Evolutionary conservation across 225 moss, liverwort and hornwort genomes (phyloP), one percentile per base, ranked within the genome.

Genomic region (Antitrichia curtipendula): DNA sequence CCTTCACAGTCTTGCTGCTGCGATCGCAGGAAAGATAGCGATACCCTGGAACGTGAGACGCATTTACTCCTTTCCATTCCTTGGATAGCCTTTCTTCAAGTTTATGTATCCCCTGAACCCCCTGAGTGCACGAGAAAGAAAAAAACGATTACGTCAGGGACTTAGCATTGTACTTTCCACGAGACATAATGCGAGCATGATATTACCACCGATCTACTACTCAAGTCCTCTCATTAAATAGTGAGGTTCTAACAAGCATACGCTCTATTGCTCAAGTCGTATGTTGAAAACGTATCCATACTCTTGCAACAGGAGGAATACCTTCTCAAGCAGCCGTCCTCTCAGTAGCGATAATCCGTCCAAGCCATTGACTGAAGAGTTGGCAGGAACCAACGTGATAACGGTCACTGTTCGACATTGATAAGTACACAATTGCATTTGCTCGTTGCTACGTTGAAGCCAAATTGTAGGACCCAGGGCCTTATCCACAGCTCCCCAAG

Each of bases 21-120:
- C 87, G 91, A 91, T 96, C 94, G 84, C 93, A 93, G 53, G 91
- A 96, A 62, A 97, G 95, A 91, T 97, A 97, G 21, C 95, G 94
- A 91, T 95, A 97, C 57, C 96, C 96, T 45, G 93, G 88, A 86
- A 97, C 91, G 84, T 97, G 97, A 85, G 91, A 93, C 36, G 96
- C 91, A 88, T 96, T 96, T 88, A 88, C 80, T 54, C 96, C 97
- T 78, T 90, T 93, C 96, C 96, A 96, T 69, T 96, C 97, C 87
- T 95, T 96, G 16, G 94, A 89, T 68, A 97, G 86, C 58, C 87
- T 95, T 80, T 96, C 97, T 89, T 96, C 97, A 80, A 97, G 80
- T 50, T 89, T 93, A 57, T 86, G 91, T 78, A 97, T 90, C 81
- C 83, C 93, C 79, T 89, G 93, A 24, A 84, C 62, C 45, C 94